phyloP scores from a whole-genome alignment of 2,329 filamentous ascomycete genomes.

The Cytospora piceicola region DNA sequence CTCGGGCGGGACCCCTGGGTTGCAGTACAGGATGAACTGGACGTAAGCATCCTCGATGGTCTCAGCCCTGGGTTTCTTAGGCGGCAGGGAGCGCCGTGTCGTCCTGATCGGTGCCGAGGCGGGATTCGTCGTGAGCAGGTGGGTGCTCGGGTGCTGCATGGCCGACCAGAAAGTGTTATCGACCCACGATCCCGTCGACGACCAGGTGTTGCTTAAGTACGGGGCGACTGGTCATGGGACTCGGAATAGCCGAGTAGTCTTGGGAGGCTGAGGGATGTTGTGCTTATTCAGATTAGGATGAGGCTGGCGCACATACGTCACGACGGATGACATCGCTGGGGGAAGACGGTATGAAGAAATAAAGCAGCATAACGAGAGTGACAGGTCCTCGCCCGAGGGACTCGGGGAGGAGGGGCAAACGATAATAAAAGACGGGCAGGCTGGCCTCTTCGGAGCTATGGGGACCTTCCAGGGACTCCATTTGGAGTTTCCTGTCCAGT shows the following conservation, averaged over 20 bases:
- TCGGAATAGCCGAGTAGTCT: conserved; percentile 6
- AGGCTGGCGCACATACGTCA: conserved; percentile 13
- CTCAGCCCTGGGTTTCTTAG: conserved; percentile 67
- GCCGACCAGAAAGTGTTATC: conserved; percentile 22
- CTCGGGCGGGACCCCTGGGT: conserved; percentile 74
- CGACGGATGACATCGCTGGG: conserved; percentile 6
- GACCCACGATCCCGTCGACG: conserved; percentile 10
- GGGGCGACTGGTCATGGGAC: conserved; percentile 12
- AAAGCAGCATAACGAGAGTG: not conserved
- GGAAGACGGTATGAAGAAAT: conserved; percentile 10
- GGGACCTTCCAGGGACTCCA: conserved; percentile 7
- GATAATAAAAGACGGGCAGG: not conserved
- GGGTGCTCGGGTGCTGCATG: conserved; percentile 30
- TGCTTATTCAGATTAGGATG: conserved; percentile 26
- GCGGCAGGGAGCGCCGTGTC: conserved; percentile 55
- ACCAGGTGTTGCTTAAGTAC: conserved; percentile 7
- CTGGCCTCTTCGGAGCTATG: conserved; percentile 3
- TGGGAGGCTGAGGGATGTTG: conserved; percentile 8
- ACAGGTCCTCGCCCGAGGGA: conserved; percentile 11
- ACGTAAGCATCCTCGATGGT: conserved; percentile 84
- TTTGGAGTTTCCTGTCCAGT: conserved; percentile 22
- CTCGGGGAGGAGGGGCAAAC: not conserved
- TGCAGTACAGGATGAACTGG: conserved; percentile 86
- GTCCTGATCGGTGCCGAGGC: conserved; percentile 10
- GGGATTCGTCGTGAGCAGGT: conserved; percentile 23